Conservation (phyloP, 2,329 filamentous ascomycete genomes). For the Cladobotryum mycophilum region DNA sequence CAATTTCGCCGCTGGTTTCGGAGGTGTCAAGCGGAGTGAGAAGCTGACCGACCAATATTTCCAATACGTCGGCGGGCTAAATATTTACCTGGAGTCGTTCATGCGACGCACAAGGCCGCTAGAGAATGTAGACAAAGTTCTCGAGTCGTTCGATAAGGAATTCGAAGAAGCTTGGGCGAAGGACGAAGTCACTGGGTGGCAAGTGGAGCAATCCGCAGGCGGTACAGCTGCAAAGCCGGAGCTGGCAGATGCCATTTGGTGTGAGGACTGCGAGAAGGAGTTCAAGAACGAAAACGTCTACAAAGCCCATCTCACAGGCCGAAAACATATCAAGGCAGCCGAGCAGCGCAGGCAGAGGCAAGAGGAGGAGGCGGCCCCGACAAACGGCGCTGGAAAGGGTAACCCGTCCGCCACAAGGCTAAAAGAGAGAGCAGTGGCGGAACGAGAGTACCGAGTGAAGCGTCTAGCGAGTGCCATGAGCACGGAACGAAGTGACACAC, state of each 20-base stretch:
- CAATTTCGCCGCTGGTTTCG: slow-evolving; percentile 67
- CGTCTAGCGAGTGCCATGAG: slow-evolving; percentile 77
- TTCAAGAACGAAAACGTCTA: slow-evolving; percentile 96
- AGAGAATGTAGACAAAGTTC: slow-evolving; percentile 75
- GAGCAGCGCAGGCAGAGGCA: slow-evolving; percentile 52
- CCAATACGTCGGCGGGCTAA: slow-evolving; percentile 73
- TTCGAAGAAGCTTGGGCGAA: slow-evolving; percentile 80
- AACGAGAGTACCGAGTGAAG: slow-evolving; percentile 78
- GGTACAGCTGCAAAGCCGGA: slow-evolving; percentile 22
- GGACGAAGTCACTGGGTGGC: slow-evolving; percentile 75
- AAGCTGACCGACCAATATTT: slow-evolving; percentile 94
- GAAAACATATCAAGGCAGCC: slow-evolving; percentile 86
- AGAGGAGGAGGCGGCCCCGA: slow-evolving; percentile 29
- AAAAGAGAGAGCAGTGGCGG: slow-evolving; percentile 86
- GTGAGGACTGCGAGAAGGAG: slow-evolving; percentile 84
- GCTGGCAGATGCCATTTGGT: slow-evolving; percentile 69
- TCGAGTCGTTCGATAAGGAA: slow-evolving; percentile 70
- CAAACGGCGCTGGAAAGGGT: slow-evolving; percentile 21
- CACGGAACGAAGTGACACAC: slow-evolving; percentile 80
- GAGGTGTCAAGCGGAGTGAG: slow-evolving; percentile 69
- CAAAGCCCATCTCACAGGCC: slow-evolving; percentile 78
- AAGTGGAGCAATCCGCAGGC: slow-evolving; percentile 43
- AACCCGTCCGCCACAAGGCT: slow-evolving; percentile 46
- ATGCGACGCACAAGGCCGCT: slow-evolving; percentile 78
- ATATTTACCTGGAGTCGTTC: slow-evolving; percentile 80